Conservation (phyloP, 2,329 filamentous ascomycete species). For the Diaporthe ilicicola region DNA sequence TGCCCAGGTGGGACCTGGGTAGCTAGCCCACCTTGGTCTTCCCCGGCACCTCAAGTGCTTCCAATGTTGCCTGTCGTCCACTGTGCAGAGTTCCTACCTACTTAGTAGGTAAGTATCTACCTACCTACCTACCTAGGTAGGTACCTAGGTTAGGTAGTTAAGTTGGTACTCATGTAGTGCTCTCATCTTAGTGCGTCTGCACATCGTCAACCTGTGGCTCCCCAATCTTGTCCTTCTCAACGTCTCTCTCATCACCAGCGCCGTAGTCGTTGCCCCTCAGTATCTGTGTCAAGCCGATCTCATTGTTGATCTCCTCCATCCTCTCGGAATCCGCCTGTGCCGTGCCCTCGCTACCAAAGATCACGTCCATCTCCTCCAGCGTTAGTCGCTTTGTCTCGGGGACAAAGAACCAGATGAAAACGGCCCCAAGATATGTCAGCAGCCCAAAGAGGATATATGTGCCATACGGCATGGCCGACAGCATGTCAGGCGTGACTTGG, state of each 20-base stretch:
- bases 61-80: too few species aligned
- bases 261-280: slow-evolving; percentile 40
- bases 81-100: too few species aligned
- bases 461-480: slow-evolving; percentile 70
- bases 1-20: too few species aligned
- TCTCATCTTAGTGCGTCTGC: background rate
- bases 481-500: slow-evolving; percentile 75
- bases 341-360: slow-evolving; percentile 73
- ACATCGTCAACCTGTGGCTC: slow-evolving; percentile 26
- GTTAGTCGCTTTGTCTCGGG: slow-evolving; percentile 71
- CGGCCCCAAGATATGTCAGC: slow-evolving; percentile 68
- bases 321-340: slow-evolving; percentile 73
- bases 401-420: slow-evolving; percentile 69
- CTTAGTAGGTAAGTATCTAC: too few species aligned
- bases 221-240: slow-evolving; percentile 37
- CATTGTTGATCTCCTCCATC: slow-evolving; percentile 76
- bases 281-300: slow-evolving; percentile 68
- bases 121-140: too few species aligned
- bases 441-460: slow-evolving; percentile 77
- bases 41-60: too few species aligned
- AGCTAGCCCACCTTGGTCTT: too few species aligned
- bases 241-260: slow-evolving; percentile 34
- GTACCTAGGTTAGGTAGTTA: too few species aligned
- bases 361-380: slow-evolving; percentile 73
- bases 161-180: too few species aligned